Conservation (phyloP, 176 grass and related monocot species). For the Secale cereale region DNA sequence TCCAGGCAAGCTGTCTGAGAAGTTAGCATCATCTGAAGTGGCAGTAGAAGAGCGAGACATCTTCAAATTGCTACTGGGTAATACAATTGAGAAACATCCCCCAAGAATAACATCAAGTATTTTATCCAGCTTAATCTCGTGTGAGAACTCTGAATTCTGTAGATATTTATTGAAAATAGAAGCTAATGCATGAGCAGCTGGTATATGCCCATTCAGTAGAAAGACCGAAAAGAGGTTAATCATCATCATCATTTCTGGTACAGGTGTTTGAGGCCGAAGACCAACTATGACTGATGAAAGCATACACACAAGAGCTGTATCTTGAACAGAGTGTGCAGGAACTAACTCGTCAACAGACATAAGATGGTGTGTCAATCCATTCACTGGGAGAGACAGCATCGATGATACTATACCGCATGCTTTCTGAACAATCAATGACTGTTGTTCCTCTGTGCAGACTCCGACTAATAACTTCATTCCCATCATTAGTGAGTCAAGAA, state of each 20-base stretch:
- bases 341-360: constrained; percentile 39
- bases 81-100: constrained; percentile 45
- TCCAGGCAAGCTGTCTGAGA: constrained; percentile 5
- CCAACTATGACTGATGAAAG: constrained; percentile 73
- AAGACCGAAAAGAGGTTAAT: constrained; percentile 60
- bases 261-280: constrained; percentile 68
- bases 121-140: constrained; percentile 56
- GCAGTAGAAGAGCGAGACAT: constrained; percentile 17
- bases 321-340: constrained; percentile 42
- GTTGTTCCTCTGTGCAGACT: constrained; percentile 63
- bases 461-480: constrained; percentile 84
- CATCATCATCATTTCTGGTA: constrained; percentile 48
- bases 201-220: constrained; percentile 60
- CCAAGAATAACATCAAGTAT: constrained; percentile 56
- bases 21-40: constrained; percentile 11
- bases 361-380: constrained; percentile 29
- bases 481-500: constrained; percentile 60
- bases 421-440: constrained; percentile 79
- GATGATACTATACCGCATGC: constrained; percentile 51
- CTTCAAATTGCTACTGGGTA: constrained; percentile 27
- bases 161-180: constrained; percentile 83
- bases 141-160: constrained; percentile 31
- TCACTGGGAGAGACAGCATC: constrained; percentile 34
- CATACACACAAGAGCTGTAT: constrained; percentile 61
- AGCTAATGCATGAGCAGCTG: constrained; percentile 87